Conservation (phyloP, 208 protist species). For the Novymonas esmeraldas region DNA sequence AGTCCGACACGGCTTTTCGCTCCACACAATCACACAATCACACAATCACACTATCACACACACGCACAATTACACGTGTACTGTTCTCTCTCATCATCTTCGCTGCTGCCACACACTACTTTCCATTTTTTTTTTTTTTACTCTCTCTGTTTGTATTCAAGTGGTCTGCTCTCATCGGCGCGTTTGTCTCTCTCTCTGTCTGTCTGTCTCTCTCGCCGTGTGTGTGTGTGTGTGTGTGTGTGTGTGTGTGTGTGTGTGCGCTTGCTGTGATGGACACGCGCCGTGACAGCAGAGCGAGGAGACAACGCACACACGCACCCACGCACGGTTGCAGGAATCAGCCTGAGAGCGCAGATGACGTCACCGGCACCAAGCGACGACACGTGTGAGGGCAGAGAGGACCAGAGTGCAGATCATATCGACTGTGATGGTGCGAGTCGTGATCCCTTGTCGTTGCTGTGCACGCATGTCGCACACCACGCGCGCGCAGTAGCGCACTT, state of each 20-base stretch:
- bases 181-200: neutral
- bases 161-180: neutral
- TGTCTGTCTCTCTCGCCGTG: no score
- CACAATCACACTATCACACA: neutral
- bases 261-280: no score
- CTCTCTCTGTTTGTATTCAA: neutral
- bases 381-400: no score
- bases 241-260: no score
- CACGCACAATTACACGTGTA: neutral
- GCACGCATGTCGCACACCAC: neutral
- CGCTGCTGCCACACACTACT: neutral
- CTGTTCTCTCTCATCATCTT: neutral
- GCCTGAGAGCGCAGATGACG: no score
- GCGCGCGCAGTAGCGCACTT: constrained; percentile 16
- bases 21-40: neutral
- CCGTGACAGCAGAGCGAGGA: no score
- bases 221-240: no score
- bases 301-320: no score
- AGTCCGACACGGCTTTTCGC: no score
- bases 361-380: no score
- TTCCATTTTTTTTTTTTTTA: neutral
- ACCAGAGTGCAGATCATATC: no score
- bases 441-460: neutral
- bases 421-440: neutral
- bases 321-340: no score